These are phyloP conservation scores for Fagus sylvatica DNA, from an alignment of 306 rosid genomes.

Conservation along the genomic window DNA sequence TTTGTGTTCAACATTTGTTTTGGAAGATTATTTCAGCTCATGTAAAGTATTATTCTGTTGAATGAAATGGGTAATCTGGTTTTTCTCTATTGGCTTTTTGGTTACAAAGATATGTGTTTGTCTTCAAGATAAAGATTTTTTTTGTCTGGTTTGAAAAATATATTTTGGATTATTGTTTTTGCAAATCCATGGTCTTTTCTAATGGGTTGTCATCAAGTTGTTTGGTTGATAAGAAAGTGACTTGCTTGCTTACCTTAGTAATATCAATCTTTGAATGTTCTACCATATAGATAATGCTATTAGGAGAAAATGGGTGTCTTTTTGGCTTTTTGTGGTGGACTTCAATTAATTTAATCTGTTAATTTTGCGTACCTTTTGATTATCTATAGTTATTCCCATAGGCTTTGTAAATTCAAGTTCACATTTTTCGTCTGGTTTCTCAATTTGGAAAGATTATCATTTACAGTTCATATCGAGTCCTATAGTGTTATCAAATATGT, in stretches of 20 bases:
- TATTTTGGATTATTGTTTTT: neutral
- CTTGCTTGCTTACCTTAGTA: slow-evolving; percentile 5
- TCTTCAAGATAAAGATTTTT: neutral
- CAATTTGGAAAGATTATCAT: neutral
- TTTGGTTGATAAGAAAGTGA: slow-evolving; percentile 1
- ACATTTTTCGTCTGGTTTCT: slow-evolving; percentile 11
- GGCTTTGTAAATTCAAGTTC: slow-evolving; percentile 8
- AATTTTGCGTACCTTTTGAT: neutral
- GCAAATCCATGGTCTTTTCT: slow-evolving; percentile 1
- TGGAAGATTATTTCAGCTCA: neutral
- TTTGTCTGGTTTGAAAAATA: too few relatives aligned
- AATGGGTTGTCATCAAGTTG: slow-evolving; percentile 21
- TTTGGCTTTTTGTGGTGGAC: neutral
- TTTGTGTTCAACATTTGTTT: neutral
- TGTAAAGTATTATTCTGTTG: slow-evolving; percentile 10
- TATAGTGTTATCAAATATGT: slow-evolving; percentile 16
- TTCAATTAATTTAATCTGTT: neutral
- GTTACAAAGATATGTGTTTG: neutral
- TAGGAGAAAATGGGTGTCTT: slow-evolving; percentile 11
- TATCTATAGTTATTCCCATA: neutral
- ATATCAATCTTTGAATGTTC: neutral
- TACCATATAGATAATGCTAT: neutral
- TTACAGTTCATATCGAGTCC: slow-evolving; percentile 3
- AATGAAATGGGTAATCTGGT: slow-evolving; percentile 34
- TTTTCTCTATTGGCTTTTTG: slow-evolving; percentile 15